phyloP scores from a whole-genome alignment of 192 early-diverging fungal genomes.

The Chytriomyces hyalinus region DNA sequence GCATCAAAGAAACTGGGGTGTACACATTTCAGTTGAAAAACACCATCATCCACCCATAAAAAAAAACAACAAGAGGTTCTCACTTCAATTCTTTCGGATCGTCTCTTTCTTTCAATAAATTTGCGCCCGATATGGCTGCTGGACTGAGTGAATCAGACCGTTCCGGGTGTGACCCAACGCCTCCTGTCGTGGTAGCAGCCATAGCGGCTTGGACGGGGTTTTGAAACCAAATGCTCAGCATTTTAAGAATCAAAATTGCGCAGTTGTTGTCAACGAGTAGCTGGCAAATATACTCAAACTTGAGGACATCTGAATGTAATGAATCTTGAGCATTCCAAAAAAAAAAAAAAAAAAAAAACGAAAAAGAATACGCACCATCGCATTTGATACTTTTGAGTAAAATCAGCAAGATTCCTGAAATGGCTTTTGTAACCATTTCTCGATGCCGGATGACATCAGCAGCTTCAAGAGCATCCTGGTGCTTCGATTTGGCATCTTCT shows the following conservation, averaged over 20 bases:
- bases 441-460: slow-evolving; percentile 66
- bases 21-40: too few species aligned
- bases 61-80: not conserved
- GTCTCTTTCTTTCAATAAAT: slow-evolving; percentile 44
- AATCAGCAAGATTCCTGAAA: slow-evolving; percentile 70
- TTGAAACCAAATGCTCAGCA: slow-evolving; percentile 76
- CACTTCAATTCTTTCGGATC: slow-evolving; percentile 48
- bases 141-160: too few species aligned
- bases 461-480: slow-evolving; percentile 45
- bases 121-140: too few species aligned
- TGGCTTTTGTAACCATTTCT: slow-evolving; percentile 74
- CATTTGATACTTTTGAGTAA: slow-evolving; percentile 72
- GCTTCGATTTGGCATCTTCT: slow-evolving; percentile 16
- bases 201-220: slow-evolving; percentile 51
- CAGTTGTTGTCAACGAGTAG: slow-evolving; percentile 83
- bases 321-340: not conserved
- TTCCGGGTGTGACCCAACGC: too few species aligned
- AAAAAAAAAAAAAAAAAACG: not conserved
- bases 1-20: not conserved
- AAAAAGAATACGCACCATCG: slow-evolving; percentile 57
- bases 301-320: slow-evolving; percentile 63
- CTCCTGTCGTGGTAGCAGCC: slow-evolving; percentile 38
- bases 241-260: slow-evolving; percentile 79
- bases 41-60: too few species aligned
- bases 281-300: slow-evolving; percentile 80